phyloP scores from a whole-genome alignment of 1,284 basidiomycete genomes.

The Meira nashicola region DNA sequence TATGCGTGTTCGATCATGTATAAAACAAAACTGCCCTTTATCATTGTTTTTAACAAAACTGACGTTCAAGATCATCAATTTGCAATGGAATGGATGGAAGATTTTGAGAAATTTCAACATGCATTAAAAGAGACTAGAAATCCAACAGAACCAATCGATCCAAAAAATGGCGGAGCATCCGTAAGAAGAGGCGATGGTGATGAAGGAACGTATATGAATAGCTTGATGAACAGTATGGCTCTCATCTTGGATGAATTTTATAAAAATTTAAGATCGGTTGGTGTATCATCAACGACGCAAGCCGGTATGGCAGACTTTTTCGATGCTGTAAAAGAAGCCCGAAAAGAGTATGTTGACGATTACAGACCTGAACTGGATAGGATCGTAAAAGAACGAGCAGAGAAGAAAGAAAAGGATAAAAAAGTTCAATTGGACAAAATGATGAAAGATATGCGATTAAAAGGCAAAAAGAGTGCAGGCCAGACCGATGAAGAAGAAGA shows the following conservation, averaged over 20 bases:
- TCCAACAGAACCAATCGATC: constrained; percentile 9
- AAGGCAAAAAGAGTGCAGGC: constrained; percentile 10
- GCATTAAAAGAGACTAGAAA: constrained; percentile 55
- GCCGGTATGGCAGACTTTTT: constrained; percentile 87
- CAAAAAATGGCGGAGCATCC: constrained; percentile 11
- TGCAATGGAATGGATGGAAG: constrained; percentile 95
- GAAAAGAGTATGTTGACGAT: constrained; percentile 79
- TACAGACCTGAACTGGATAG: constrained; percentile 85
- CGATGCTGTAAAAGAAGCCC: constrained; percentile 77
- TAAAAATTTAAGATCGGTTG: constrained; percentile 90
- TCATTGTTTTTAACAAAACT: constrained; percentile 98
- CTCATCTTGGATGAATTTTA: constrained; percentile 98
- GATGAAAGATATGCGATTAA: constrained; percentile 73
- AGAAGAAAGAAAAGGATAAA: constrained; percentile 63
- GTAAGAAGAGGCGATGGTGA: constrained; percentile 61
- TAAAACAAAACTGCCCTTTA: constrained; percentile 94
- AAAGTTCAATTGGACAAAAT: constrained; percentile 71
- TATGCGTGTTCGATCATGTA: constrained; percentile 99
- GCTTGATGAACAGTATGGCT: constrained; percentile 98
- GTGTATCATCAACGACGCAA: constrained; percentile 92
- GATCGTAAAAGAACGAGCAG: constrained; percentile 59
- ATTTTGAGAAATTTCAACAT: constrained; percentile 72
- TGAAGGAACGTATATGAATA: constrained; percentile 96
- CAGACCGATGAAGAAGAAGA: constrained; percentile 3
- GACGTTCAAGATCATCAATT: constrained; percentile 85